Percentiles rank a stretch among this genome's conserved stretches.
Evolutionary conservation across 345 rosid species (phyloP).

Genomic region (Adansonia digitata): DNA sequence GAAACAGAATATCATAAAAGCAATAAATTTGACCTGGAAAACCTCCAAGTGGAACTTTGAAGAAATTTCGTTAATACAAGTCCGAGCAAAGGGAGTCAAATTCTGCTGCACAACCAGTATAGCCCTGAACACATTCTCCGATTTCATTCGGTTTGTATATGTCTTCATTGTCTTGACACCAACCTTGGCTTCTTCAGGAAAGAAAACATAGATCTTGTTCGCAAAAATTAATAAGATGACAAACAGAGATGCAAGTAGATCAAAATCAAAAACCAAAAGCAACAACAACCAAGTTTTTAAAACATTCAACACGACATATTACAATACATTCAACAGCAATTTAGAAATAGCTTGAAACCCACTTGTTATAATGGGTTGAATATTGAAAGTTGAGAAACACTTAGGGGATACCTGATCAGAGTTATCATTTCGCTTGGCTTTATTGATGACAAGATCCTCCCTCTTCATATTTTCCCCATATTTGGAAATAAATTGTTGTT

Average conservation of each 20-base stretch:
- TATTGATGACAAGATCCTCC: conserved; percentile 76
- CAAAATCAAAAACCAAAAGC: not conserved
- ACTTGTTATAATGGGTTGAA: not conserved
- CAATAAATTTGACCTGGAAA: conserved; percentile 56
- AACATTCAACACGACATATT: not conserved
- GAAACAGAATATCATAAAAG: not conserved
- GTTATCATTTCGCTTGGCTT: conserved; percentile 45
- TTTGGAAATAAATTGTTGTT: conserved; percentile 48
- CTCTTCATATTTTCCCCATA: conserved; percentile 79
- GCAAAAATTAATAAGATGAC: not conserved
- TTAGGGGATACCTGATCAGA: conserved; percentile 52
- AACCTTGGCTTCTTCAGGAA: conserved; percentile 79
- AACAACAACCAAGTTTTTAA: not conserved
- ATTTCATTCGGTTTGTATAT: conserved; percentile 74
- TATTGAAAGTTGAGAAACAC: not conserved
- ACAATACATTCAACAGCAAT: not conserved
- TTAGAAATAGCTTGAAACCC: not conserved
- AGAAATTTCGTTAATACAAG: conserved; percentile 63
- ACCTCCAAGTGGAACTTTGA: conserved; percentile 76
- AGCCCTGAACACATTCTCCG: conserved; percentile 77
- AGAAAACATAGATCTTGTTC: conserved; percentile 71
- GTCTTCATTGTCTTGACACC: conserved; percentile 92
- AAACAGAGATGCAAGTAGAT: not conserved
- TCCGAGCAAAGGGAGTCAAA: conserved; percentile 79
- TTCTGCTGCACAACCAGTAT: conserved; percentile 75